Evolutionary conservation across 1,284 basidiomycete species (phyloP), one percentile per base, ranked within the genome.

Genomic region (Sporisorium sorghi): DNA sequence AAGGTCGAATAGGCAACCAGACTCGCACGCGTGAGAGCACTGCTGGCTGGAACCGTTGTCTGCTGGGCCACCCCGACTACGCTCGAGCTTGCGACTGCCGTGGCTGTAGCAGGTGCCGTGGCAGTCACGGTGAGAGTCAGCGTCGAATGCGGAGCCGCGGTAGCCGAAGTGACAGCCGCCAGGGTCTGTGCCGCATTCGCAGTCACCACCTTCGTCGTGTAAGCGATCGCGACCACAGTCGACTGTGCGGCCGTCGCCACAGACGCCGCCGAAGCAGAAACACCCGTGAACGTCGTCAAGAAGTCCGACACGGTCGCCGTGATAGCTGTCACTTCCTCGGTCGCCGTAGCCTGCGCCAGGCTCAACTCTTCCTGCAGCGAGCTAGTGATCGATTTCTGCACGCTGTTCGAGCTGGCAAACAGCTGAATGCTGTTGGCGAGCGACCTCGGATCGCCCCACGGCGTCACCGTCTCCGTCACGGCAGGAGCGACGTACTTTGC

Each of bases 341-440:
- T 69, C 19, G 65, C 65, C n/a, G 61, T 64, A 10, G 61, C 64
- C 49, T 73, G 60, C 2, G 46, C 28, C 33, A 32, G 28, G 43
- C 71, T 65, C 50, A 73, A 14, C 55, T 61, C 52, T 6, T 17
- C 39, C 52, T 61, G 58, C 43, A 73, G 17, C 33, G 71, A 73
- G 61, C 67, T 74, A 0, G 62, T 56, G 39, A 74, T 63, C 17
- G 67, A 23, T 17, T 30, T 44, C 21, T 55, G 33, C 3, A 74
- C 72, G 62, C 72, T 74, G 53, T 74, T 74, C 10, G 61, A 62
- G 56, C 72, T 74, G 28, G 73, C 73, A 12, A 64, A 28, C 5
- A 60, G 39, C 56, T 76, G 56, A 19, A 76, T 76, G 42, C 69
- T 72, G 23, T 58, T 42, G 15, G 73, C 73, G 8, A 76, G 54